phyloP scores from a whole-genome alignment of 2,329 filamentous ascomycete species.

The Hypoxylon sp. region DNA sequence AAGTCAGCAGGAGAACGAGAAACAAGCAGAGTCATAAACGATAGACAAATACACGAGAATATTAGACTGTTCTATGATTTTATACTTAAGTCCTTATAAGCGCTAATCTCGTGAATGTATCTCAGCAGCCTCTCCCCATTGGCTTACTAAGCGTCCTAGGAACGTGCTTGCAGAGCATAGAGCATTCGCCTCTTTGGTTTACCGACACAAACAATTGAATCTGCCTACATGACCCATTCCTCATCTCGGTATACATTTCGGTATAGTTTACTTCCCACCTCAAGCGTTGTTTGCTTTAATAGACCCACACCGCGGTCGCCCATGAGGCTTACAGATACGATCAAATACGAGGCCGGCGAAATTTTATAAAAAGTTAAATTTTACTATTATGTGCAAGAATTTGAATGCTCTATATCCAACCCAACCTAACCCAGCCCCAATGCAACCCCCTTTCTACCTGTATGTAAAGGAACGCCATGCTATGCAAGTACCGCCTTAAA shows the following conservation, averaged over 20 bases:
- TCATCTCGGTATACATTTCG: background rate
- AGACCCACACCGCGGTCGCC: background rate
- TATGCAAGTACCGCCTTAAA: slow-evolving; percentile 13
- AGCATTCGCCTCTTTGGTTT: background rate
- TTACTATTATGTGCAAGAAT: slow-evolving; percentile 17
- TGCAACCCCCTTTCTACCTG: slow-evolving; percentile 1
- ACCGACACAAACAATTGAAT: background rate
- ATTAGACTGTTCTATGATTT: slow-evolving; percentile 8
- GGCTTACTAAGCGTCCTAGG: background rate
- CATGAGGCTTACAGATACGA: background rate
- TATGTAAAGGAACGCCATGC: slow-evolving; percentile 5
- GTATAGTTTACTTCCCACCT: background rate
- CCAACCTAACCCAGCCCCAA: background rate
- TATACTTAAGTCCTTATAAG: background rate
- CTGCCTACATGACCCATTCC: background rate
- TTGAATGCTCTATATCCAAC: background rate
- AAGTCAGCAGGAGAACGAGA: slow-evolving; percentile 29
- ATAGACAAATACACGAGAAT: slow-evolving; percentile 12
- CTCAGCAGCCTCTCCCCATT: no score
- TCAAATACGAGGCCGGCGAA: background rate
- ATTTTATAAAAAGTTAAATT: background rate
- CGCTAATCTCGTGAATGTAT: background rate
- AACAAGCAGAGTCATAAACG: slow-evolving; percentile 18
- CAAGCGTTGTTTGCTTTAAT: background rate
- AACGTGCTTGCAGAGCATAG: background rate